Base-by-base conservation (phyloP, 2,329 filamentous ascomycete genomes). In the Nemania serpens region DNA sequence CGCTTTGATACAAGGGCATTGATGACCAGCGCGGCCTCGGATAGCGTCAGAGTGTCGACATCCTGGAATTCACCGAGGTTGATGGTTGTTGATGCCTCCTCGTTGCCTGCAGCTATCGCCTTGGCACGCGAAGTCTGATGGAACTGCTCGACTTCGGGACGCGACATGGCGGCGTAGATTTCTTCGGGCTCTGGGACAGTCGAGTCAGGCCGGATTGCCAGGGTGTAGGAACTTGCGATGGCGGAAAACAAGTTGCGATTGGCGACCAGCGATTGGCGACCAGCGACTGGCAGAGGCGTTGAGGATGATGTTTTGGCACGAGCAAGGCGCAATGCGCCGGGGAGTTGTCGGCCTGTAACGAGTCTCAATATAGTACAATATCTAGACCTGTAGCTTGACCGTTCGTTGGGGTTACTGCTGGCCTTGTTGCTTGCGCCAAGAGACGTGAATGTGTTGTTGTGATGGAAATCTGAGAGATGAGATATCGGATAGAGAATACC, bases 51-150 rank as follows among this genome's bases (percentile, higher is more conserved):
- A 5, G 93, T 94, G 74, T 95, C 92, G 67, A 96, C 93, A 72
- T 94, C 84, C 70, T 96, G 88, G 78, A 98, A 97, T 75, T 97
- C 94, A 78, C 95, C 95, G 11, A 99, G 89, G 75, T 89, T 91
- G 66, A 98, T 87, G 57, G 87, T 87, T 7, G 86, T 81, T 51
- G 89, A 88, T 22, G 94, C 93, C 79, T 97, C 93, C 77, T 98
- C 94, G 75, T 97, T 93, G 74, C 90, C 90, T 59, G 87, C 84
- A 49, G 85, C 84, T 46, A 82, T 80, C 65, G 88, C 89, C 77
- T 90, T 91, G 63, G 84, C 82, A 62, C 90, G 88, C 57, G 88
- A 88, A 29, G 85, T 87, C 36, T 77, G 77, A 45, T 76, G 74
- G 64, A 78, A 77, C 67, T 78, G 73, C 66, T 66, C 62, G 20